Base-by-base conservation (phyloP, 1,139 yeast species). In the Lodderomyces elongisporus region DNA sequence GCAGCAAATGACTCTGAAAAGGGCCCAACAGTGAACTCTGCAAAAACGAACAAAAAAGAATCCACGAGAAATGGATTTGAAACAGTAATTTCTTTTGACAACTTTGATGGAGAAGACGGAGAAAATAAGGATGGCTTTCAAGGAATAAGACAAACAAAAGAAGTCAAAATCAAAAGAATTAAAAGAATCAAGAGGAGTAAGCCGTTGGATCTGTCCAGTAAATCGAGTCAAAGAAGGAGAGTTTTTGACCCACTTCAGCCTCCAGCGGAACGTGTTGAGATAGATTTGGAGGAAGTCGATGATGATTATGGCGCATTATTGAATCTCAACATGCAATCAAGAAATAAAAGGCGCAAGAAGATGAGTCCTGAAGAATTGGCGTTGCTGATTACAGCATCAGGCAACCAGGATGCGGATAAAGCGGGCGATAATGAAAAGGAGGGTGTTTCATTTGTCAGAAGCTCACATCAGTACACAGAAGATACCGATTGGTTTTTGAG, bases 401-500 rank as follows among this genome's bases (percentile, higher is more conserved):
- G 47, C 32, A 37, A 58, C n/a, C 42, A 48, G 44, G 59, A 58
- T 12, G 35, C 47, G n/a, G 70, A 63, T 29, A 56, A 58, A 9
- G 53, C 52, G 17, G 28, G 33, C 38, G 58, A 13, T 42, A 48
- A 44, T 59, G 58, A 13, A 34, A 48, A n/a, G 70, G 62, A 30
- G 56, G 58, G 9, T 52, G 52, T 6, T 28, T 10, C 6, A 7
- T 20, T 20, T 24, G 26, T n/a, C 6, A 13, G 26, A 13, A 24
- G 14, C 10, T 24, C 10, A 7, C 10, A 24, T n/a, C 62, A 73
- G 0, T 60, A 77, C 30, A 80, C n/a, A n/a, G n/a, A 80, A 50
- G 84, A 77, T 35, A 78, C 77, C 3, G 52, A 64, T 3, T 82
- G 76, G 23, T 81, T 84, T 50, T 60, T 84, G 39, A 63, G 58